Base-by-base conservation (phyloP, 2,329 filamentous ascomycete species). In the Ophiognomonia clavigignenti-juglandacearum region DNA sequence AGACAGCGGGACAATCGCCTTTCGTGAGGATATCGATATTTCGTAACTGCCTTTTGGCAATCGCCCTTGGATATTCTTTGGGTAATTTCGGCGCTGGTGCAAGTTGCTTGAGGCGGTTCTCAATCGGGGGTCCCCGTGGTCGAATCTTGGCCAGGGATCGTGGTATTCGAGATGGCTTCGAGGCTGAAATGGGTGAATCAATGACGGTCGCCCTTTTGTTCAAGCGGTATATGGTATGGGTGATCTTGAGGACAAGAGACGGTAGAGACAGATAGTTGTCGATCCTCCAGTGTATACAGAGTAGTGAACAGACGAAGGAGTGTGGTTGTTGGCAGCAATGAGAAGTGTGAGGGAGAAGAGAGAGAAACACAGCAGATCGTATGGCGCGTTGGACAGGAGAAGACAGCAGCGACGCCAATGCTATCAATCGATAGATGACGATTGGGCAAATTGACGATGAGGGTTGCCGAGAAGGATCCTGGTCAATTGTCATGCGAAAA, bases 201-300 rank as follows among this genome's bases (percentile, higher is more conserved):
- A 26, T 13, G 18, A 22, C n/a, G 26, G 11, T 27, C 29, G 16
- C 26, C 14, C 14, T 10, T 11, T 10, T 16, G 32, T n/a, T 14
- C 20, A 40, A 22, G 18, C 32, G 11, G 16, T 6, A 29, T 19
- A 39, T 11, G 18, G 23, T 48, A 45, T 27, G 53, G 53, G 51
- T 27, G 49, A 50, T 44, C 45, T 41, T 39, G 52, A 40, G 38
- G 20, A 36, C 29, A 44, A 45, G 47, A 29, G 16, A 11, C n/a
- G 19, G n/a, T n/a, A n/a, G n/a, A n/a, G n/a, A n/a, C n/a, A n/a
- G n/a, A n/a, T n/a, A n/a, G n/a, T n/a, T n/a, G n/a, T n/a, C n/a
- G n/a, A n/a, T n/a, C n/a, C n/a, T n/a, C n/a, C n/a, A n/a, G n/a
- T n/a, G n/a, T n/a, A n/a, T n/a, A n/a, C n/a, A n/a, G n/a, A n/a